These are phyloP conservation scores for Pyrenochaeta sp. DNA, from an alignment of 2,329 filamentous ascomycete species.

Conservation along the genomic window DNA sequence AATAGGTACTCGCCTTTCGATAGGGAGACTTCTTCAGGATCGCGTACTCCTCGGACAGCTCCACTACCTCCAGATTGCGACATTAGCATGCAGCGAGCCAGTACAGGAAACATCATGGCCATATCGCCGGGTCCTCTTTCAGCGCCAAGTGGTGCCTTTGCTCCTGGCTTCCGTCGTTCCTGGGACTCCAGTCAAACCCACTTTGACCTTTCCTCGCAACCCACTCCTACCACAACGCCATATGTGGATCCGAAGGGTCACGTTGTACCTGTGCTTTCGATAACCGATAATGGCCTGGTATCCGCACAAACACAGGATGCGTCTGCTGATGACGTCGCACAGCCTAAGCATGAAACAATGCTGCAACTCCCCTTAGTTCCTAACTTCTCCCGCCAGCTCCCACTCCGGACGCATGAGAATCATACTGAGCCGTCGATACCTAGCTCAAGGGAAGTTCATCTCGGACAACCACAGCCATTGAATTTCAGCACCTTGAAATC, in stretches of 20 bases:
- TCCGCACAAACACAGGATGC: conserved; percentile 10
- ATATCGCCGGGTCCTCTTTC: conserved; percentile 55
- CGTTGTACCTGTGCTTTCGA: conserved; percentile 46
- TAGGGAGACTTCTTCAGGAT: conserved; percentile 37
- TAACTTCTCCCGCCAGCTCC: conserved; percentile 52
- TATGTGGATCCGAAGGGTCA: conserved; percentile 51
- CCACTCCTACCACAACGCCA: conserved; percentile 38
- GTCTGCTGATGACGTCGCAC: conserved; percentile 16
- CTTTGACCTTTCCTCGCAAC: conserved; percentile 42
- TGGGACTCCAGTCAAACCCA: conserved; percentile 50
- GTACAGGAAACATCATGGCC: conserved; percentile 51
- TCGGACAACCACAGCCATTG: conserved; percentile 28
- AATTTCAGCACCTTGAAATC: conserved; percentile 37
- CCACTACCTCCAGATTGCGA: conserved; percentile 59
- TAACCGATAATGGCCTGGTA: conserved; percentile 36
- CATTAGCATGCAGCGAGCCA: conserved; percentile 52
- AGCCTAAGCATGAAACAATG: conserved; percentile 18
- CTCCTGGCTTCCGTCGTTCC: conserved; percentile 50
- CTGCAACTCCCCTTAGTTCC: conserved; percentile 34
- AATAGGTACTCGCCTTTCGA: conserved; percentile 47
- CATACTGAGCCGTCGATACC: conserved; percentile 20
- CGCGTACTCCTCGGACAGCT: conserved; percentile 49
- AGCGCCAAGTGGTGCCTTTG: conserved; percentile 49
- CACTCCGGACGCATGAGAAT: conserved; percentile 32
- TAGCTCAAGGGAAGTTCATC: conserved; percentile 19